Evolutionary conservation across 495 filamentous ascomycete species (phyloP).

Genomic region (Penicillium salamii): DNA sequence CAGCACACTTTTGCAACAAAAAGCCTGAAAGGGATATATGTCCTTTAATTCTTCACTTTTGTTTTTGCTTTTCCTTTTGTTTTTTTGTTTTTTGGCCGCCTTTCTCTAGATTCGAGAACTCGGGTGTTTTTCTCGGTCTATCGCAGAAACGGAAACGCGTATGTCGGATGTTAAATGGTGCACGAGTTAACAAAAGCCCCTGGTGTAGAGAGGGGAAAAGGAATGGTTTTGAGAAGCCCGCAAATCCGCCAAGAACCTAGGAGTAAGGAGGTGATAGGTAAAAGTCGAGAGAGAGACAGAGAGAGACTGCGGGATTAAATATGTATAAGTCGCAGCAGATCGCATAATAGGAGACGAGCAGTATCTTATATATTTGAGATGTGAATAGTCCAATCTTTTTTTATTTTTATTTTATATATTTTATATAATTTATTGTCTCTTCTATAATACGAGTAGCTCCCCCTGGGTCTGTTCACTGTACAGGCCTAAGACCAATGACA

Average conservation of each 20-base stretch:
- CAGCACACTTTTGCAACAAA: no score
- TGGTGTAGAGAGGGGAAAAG: slow-evolving; percentile 11
- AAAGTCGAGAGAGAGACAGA: not conserved
- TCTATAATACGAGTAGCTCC: no score
- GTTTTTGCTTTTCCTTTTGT: not conserved
- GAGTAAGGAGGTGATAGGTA: slow-evolving; percentile 18
- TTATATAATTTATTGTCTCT: no score
- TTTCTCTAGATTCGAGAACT: no score
- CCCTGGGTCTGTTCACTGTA: no score
- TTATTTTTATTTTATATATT: no score
- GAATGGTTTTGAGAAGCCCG: slow-evolving; percentile 19
- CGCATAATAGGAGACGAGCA: no score
- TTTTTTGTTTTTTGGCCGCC: not conserved
- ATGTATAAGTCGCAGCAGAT: not conserved
- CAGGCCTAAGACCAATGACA: no score
- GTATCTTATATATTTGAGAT: not conserved
- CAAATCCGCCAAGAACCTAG: slow-evolving; percentile 23
- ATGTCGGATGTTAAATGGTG: no score
- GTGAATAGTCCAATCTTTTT: not conserved
- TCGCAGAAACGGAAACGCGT: no score
- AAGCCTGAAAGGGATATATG: not conserved
- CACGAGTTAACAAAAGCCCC: no score
- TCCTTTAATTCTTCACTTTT: not conserved
- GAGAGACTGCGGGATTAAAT: not conserved
- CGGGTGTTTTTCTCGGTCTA: no score